These are phyloP conservation scores for Penicillium tannophilum DNA, from an alignment of 495 filamentous ascomycete species.

Conservation along the genomic window DNA sequence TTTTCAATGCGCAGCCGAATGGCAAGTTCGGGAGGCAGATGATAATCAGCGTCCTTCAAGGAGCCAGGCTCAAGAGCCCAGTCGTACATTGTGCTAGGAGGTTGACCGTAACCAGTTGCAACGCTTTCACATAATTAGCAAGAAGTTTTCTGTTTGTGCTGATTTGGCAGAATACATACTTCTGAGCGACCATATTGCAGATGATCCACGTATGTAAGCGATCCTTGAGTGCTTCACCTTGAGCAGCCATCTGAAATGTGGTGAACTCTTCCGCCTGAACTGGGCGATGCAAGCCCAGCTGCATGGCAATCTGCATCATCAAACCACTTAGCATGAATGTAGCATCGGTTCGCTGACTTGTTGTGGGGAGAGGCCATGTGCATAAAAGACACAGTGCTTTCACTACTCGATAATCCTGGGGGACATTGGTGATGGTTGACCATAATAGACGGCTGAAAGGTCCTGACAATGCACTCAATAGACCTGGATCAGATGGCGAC, in stretches of 20 bases:
- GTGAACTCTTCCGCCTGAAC: slow-evolving; percentile 92
- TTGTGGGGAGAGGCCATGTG: slow-evolving; percentile 88
- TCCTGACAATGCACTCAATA: slow-evolving; percentile 68
- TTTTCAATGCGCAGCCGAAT: slow-evolving; percentile 79
- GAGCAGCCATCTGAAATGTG: slow-evolving; percentile 75
- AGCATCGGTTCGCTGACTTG: slow-evolving; percentile 80
- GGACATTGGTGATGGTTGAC: slow-evolving; percentile 77
- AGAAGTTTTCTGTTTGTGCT: not conserved
- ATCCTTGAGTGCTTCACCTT: slow-evolving; percentile 83
- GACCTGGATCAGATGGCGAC: slow-evolving; percentile 64
- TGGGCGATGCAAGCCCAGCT: slow-evolving; percentile 85
- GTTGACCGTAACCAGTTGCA: slow-evolving; percentile 89
- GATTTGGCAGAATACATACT: slow-evolving; percentile 39
- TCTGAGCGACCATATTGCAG: slow-evolving; percentile 89
- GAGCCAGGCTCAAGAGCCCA: slow-evolving; percentile 74
- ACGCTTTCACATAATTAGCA: slow-evolving; percentile 53
- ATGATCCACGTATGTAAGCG: slow-evolving; percentile 88
- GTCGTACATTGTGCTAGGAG: slow-evolving; percentile 81
- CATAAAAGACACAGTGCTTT: slow-evolving; percentile 89
- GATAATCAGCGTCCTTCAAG: slow-evolving; percentile 64
- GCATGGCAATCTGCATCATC: slow-evolving; percentile 95
- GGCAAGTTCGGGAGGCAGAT: slow-evolving; percentile 65
- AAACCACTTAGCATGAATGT: slow-evolving; percentile 88
- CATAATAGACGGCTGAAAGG: slow-evolving; percentile 78
- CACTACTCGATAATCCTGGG: slow-evolving; percentile 83